Percentiles rank a stretch among this genome's conserved stretches.
phyloP scores from a whole-genome alignment of 441 rosid genomes.

The Gossypium lobatum region DNA sequence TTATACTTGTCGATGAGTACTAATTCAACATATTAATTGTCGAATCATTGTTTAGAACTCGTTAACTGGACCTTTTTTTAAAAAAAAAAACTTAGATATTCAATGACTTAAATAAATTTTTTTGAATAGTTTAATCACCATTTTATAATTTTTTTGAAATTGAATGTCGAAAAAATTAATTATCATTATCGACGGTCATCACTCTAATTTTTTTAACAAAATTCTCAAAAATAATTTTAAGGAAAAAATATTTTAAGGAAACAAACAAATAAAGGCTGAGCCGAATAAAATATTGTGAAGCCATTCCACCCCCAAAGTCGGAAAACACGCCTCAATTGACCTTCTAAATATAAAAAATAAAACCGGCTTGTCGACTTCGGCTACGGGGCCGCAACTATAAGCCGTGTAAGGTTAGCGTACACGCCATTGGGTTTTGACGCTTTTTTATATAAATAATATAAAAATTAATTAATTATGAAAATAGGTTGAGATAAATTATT shows the following conservation, averaged over 20 bases:
- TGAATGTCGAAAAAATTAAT: no score
- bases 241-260: background rate
- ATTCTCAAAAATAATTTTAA: background rate
- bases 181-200: no score
- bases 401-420: background rate
- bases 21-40: no score
- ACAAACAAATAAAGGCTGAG: background rate
- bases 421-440: background rate
- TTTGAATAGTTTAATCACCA: fast-evolving
- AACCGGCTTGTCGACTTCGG: background rate
- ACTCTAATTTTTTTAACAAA: no score
- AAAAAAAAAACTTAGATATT: no score
- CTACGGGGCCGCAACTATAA: background rate
- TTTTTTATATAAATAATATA: no score
- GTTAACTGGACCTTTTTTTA: fast-evolving
- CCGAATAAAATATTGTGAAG: background rate
- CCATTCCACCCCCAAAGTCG: background rate
- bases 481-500: no score
- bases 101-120: no score
- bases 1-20: no score
- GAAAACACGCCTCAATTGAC: background rate
- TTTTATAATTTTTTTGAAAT: no score
- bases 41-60: no score
- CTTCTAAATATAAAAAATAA: background rate
- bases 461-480: no score